These are phyloP conservation scores for Candida namnaoensis DNA, from an alignment of 805 yeast genomes.

Conservation along the genomic window DNA sequence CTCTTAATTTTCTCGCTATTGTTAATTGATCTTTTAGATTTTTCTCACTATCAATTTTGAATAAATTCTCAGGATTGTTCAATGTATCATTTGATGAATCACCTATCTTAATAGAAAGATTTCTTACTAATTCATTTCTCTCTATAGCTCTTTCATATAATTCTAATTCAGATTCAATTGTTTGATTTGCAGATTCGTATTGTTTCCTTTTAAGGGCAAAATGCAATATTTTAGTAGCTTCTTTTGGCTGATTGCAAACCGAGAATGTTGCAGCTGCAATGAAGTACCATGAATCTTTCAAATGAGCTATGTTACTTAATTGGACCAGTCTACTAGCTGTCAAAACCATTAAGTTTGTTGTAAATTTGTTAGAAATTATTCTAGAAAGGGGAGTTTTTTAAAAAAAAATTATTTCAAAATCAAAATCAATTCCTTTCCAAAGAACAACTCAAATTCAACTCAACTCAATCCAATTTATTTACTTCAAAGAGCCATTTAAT, in stretches of 20 bases:
- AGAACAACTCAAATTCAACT: no score
- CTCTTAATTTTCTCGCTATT: conserved; percentile 54
- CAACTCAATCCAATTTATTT: no score
- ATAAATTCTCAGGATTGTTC: conserved; percentile 12
- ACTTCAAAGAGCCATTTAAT: no score
- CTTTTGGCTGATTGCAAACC: conserved; percentile 76
- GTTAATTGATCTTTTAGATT: conserved; percentile 12
- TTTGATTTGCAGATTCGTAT: conserved; percentile 8
- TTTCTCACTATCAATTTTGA: not conserved
- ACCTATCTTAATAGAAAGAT: conserved; percentile 3
- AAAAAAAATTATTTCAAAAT: no score
- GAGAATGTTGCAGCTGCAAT: conserved; percentile 77
- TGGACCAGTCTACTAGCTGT: conserved; percentile 47
- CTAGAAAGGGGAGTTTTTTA: no score
- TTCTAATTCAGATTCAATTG: conserved; percentile 6
- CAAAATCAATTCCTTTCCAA: no score
- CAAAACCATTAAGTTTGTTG: conserved; percentile 19
- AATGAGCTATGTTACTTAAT: conserved; percentile 44
- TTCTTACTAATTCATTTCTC: conserved; percentile 11
- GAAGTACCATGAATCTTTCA: conserved; percentile 61
- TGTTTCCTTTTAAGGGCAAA: conserved; percentile 40
- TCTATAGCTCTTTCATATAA: conserved; percentile 12
- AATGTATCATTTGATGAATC: conserved; percentile 6
- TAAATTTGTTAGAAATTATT: no score
- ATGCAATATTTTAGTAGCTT: conserved; percentile 66